A percentile compares a stretch with the other conserved stretches of the same genome.
Conservation (phyloP, 140 eudicot species). For the Ambrosia hybrid region DNA sequence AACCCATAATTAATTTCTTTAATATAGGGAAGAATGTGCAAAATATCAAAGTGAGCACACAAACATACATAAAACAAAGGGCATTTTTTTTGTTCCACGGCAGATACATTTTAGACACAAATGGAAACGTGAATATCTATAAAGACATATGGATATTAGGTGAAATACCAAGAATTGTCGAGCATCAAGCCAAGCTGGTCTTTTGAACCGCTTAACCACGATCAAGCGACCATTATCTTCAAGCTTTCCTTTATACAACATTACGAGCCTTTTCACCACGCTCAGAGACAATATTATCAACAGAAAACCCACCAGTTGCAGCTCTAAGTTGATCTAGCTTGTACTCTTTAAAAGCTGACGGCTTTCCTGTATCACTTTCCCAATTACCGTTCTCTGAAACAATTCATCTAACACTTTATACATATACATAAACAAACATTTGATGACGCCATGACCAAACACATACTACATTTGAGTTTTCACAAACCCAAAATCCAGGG, state of each 20-base stretch:
- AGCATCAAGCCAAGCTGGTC: slow-evolving; percentile 77
- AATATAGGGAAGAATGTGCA: not conserved
- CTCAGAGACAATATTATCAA: slow-evolving; percentile 68
- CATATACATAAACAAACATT: not conserved
- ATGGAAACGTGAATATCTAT: not conserved
- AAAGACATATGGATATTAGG: not conserved
- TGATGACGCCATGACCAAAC: not conserved
- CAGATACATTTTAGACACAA: not conserved
- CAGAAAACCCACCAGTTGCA: slow-evolving; percentile 63
- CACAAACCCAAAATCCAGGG: not conserved
- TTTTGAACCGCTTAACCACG: slow-evolving; percentile 66
- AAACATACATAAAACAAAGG: not conserved
- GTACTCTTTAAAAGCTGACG: slow-evolving; percentile 54
- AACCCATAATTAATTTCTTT: not conserved
- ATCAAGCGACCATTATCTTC: slow-evolving; percentile 45
- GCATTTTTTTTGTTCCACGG: not conserved
- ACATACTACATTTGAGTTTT: not conserved
- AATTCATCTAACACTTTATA: slow-evolving; percentile 14
- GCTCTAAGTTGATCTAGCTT: slow-evolving; percentile 12
- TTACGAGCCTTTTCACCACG: slow-evolving; percentile 60
- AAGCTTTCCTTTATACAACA: slow-evolving; percentile 40
- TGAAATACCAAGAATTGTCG: slow-evolving; percentile 58
- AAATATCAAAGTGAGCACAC: not conserved
- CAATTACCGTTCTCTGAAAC: slow-evolving; percentile 41
- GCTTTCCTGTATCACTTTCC: slow-evolving; percentile 32